Evolutionary conservation across 2,329 filamentous ascomycete species (phyloP).

Genomic region (Trichophyton rubrum): DNA sequence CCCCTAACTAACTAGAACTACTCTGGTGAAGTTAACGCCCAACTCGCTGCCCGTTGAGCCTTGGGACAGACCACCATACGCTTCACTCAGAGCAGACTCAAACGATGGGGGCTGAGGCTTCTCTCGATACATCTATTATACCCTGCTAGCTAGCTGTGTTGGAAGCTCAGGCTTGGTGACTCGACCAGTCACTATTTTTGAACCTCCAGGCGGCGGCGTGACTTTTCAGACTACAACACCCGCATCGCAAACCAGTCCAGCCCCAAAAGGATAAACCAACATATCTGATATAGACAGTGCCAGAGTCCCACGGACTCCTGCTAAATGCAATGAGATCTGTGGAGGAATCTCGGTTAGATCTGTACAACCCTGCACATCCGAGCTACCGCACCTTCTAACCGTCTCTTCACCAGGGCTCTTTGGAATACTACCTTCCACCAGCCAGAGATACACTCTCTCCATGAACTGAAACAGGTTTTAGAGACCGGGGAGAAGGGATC

Average conservation of each 20-base stretch:
- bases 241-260: background rate
- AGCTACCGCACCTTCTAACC: background rate
- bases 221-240: background rate
- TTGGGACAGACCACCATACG: background rate
- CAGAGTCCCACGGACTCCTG: background rate
- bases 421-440: conserved; percentile 51
- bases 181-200: background rate
- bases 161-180: background rate
- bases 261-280: background rate
- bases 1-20: too few species aligned
- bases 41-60: background rate
- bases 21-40: background rate
- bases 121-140: background rate
- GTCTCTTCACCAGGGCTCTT: conserved; percentile 42
- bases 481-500: conserved; percentile 43
- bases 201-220: background rate
- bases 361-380: background rate
- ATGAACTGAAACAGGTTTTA: conserved; percentile 54
- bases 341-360: conserved; percentile 41
- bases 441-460: conserved; percentile 39
- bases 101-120: background rate
- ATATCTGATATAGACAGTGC: background rate
- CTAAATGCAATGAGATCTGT: conserved; percentile 40
- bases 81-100: background rate
- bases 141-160: background rate